These are phyloP conservation scores for Carex pumila DNA, from an alignment of 176 grass and related monocot genomes.

Conservation along the genomic window DNA sequence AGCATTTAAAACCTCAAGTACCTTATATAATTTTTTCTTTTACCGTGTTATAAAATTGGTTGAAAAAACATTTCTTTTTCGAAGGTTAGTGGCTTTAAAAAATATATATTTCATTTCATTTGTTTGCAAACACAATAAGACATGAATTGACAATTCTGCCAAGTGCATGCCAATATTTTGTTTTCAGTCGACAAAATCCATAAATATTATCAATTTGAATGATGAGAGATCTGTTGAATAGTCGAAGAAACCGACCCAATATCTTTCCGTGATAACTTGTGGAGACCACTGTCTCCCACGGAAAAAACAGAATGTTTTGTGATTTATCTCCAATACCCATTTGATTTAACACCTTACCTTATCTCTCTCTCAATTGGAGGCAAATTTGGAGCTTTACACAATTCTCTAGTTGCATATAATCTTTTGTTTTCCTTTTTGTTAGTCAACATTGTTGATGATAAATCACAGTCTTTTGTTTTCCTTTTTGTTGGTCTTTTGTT, in stretches of 20 bases:
- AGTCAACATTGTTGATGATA: not conserved
- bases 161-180: not conserved
- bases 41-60: too few species aligned
- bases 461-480: not conserved
- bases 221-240: not conserved
- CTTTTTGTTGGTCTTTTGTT: not conserved
- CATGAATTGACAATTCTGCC: not conserved
- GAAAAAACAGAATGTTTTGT: not conserved
- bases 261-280: constrained; percentile 15
- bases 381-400: not conserved
- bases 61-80: too few species aligned
- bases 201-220: not conserved
- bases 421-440: not conserved
- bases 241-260: not conserved
- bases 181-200: not conserved
- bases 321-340: not conserved
- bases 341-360: constrained; percentile 8
- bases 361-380: not conserved
- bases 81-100: too few species aligned
- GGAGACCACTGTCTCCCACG: not conserved
- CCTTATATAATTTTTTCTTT: too few species aligned
- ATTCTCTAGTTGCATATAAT: not conserved
- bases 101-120: too few species aligned
- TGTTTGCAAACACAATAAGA: too few species aligned
- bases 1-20: too few species aligned